These are phyloP conservation scores for Peniophora sp. DNA, from an alignment of 1,284 basidiomycete species.

Conservation along the genomic window DNA sequence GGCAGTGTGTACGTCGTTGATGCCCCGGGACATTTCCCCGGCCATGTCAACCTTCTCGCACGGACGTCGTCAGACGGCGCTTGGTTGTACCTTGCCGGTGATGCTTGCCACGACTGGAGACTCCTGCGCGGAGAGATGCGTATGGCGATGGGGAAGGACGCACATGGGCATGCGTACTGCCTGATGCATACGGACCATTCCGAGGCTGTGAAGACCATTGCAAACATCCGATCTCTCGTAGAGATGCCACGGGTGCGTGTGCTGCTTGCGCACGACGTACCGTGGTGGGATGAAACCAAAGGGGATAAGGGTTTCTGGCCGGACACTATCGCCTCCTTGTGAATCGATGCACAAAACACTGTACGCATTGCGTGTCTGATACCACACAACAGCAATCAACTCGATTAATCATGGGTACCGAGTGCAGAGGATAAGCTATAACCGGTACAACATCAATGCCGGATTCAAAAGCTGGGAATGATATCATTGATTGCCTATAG, in stretches of 20 bases:
- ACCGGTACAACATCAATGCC: neutral
- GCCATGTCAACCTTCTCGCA: conserved; percentile 45
- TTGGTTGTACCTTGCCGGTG: conserved; percentile 52
- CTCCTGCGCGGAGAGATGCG: conserved; percentile 37
- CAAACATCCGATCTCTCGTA: conserved; percentile 30
- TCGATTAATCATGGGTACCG: neutral
- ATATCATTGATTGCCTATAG: no score
- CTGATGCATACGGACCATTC: conserved; percentile 33
- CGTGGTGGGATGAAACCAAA: conserved; percentile 42
- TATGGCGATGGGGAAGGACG: conserved; percentile 26
- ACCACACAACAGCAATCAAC: neutral
- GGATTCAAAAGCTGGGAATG: neutral
- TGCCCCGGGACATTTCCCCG: conserved; percentile 44
- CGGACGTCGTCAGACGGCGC: conserved; percentile 47
- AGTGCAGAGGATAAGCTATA: neutral
- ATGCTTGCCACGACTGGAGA: conserved; percentile 47
- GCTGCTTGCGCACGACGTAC: conserved; percentile 43
- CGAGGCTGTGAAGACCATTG: conserved; percentile 32
- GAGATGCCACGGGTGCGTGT: conserved; percentile 33
- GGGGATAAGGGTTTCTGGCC: conserved; percentile 14
- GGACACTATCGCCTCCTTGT: neutral
- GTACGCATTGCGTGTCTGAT: neutral
- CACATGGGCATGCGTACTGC: conserved; percentile 22
- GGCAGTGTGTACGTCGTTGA: conserved; percentile 51
- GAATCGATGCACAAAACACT: neutral